phyloP scores from a whole-genome alignment of 768 basidiomycete species.

The Leccinum disarticulatum region DNA sequence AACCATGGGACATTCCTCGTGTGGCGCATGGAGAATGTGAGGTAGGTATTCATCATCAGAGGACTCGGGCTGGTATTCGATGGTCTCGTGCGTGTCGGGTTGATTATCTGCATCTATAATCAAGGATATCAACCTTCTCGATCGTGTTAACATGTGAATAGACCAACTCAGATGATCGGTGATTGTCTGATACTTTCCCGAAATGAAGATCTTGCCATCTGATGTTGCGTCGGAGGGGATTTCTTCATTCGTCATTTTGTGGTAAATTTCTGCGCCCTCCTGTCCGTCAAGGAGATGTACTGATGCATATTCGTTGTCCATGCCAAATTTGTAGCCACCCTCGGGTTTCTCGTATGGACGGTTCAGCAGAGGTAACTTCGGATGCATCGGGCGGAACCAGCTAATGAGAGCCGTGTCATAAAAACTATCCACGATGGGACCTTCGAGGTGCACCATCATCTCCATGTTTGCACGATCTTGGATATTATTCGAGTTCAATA shows the following conservation, averaged over 20 bases:
- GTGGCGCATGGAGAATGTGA: conserved; percentile 58
- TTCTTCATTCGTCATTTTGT: conserved; percentile 17
- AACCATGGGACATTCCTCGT: conserved; percentile 60
- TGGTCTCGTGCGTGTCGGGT: conserved; percentile 32
- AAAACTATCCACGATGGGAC: conserved; percentile 65
- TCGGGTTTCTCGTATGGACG: conserved; percentile 31
- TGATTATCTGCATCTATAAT: conserved; percentile 36
- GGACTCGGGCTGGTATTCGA: conserved; percentile 25
- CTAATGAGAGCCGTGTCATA: conserved; percentile 69
- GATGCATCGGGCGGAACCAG: conserved; percentile 51
- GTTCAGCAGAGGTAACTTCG: conserved; percentile 43
- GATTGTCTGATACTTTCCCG: conserved; percentile 37
- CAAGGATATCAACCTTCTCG: conserved; percentile 11
- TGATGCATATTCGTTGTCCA: conserved; percentile 34
- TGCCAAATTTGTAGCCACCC: conserved; percentile 39
- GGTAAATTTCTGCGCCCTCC: conserved; percentile 26
- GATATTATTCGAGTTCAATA: conserved; percentile 69
- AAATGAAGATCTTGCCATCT: conserved; percentile 24
- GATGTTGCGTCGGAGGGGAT: conserved; percentile 8
- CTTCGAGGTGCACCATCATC: conserved; percentile 72
- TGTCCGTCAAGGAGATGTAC: conserved; percentile 28
- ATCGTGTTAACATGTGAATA: not conserved
- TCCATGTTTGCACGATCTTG: conserved; percentile 55
- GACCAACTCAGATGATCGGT: conserved; percentile 41
- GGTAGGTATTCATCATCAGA: conserved; percentile 55